Base-by-base conservation (phyloP, 257 asterid species). In the Forsythia suspensa region DNA sequence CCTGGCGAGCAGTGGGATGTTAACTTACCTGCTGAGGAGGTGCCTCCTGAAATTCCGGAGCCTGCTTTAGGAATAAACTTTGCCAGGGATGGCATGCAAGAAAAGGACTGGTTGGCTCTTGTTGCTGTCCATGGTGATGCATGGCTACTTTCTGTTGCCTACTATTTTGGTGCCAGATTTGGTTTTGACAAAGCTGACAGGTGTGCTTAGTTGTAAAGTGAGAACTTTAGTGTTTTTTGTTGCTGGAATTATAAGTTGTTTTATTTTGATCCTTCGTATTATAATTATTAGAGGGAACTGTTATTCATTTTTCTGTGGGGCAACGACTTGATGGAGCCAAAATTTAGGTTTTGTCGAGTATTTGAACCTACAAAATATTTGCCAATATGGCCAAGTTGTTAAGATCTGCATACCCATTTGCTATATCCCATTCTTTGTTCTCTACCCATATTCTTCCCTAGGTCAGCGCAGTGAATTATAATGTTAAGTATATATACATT, bases 121-220 rank as follows among this genome's bases (percentile, higher is more conserved):
- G 97, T 92, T 81, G 94, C 97, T 87, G 96, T 89, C 59, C 92
- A 90, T 78, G 88, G 97, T 70, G 97, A 92, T 57, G 94, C 94
- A 37, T 92, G 97, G 97, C 86, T 92, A 75, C 93, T 92, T 71
- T 84, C 96, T 75, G 91, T 92, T 80, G 86, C 97, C 74, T 92
- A 86, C 88, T 92, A 89, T 79, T 87, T 92, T 79, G 97, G 93
- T 76, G 89, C 94, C 59, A 88, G 96, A 85, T 92, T 89, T 84
- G 96, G 96, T 29, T 89, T 90, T 71, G 94, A 88, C 77, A 88
- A 84, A 84, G 85, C 92, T 81, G 95, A 90, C 84, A 88, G 95
- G 97, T 92, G 85, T 38, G 75, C 57, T 76, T 79, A 39, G 72
- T 57, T 59, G 15, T 18, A 18, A 70, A 46, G 73, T 73, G 48